phyloP scores from a whole-genome alignment of 345 rosid species.

The Aegle marmelos region DNA sequence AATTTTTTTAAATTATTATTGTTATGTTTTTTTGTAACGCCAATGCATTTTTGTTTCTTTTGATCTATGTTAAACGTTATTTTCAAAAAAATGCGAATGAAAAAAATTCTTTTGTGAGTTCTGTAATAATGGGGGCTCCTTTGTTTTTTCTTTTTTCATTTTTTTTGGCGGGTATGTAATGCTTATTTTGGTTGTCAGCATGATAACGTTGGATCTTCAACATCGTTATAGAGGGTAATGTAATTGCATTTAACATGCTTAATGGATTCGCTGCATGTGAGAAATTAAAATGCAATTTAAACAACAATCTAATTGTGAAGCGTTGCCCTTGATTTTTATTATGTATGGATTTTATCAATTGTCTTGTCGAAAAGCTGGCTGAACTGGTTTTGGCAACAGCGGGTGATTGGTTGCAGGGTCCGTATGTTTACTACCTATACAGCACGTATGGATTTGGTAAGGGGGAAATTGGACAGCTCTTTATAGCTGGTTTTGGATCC shows the following conservation, averaged over 20 bases:
- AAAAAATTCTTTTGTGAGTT: neutral
- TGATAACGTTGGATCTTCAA: neutral
- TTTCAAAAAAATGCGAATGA: too few relatives aligned
- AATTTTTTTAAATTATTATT: too few relatives aligned
- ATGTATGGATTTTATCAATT: neutral
- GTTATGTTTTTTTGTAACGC: too few relatives aligned
- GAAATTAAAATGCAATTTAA: neutral
- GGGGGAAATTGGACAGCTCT: conserved; percentile 72
- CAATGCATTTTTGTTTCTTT: neutral
- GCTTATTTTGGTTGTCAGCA: neutral
- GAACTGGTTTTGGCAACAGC: conserved; percentile 23
- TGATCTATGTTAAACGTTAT: neutral
- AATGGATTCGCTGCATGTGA: neutral
- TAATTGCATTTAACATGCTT: neutral
- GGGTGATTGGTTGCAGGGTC: conserved; percentile 80
- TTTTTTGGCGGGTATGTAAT: neutral
- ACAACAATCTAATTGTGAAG: neutral
- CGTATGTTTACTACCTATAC: conserved; percentile 69
- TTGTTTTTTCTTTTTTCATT: neutral
- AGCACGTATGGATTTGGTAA: conserved; percentile 64
- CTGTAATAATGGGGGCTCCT: neutral
- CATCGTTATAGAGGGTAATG: neutral
- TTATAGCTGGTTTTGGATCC: conserved; percentile 78
- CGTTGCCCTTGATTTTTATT: neutral
- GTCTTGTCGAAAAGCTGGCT: neutral